phyloP scores from a whole-genome alignment of 345 rosid species.

The Xanthoceras sorbifolium region DNA sequence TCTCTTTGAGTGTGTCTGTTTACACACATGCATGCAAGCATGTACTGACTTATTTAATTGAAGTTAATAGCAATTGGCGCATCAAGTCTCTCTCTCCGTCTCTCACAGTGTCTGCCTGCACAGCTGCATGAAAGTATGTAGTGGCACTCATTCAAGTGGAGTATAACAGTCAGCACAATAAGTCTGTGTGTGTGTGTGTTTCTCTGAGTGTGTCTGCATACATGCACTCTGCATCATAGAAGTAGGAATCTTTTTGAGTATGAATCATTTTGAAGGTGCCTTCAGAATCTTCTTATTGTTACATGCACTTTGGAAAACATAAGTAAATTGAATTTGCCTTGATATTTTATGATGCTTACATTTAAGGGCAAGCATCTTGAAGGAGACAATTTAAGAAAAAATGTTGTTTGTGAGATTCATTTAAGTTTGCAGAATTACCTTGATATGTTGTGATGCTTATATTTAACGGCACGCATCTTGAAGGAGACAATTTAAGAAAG shows the following conservation, averaged over 20 bases:
- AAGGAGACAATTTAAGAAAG: background rate
- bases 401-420: background rate
- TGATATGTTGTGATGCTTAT: constrained; percentile 2
- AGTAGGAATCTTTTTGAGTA: background rate
- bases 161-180: background rate
- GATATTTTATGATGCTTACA: constrained; percentile 1
- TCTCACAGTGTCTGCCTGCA: background rate
- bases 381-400: too few relatives aligned
- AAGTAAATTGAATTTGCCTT: background rate
- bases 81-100: background rate
- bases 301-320: constrained; percentile 2
- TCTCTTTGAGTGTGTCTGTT: background rate
- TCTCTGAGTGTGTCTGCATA: background rate
- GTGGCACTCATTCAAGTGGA: background rate
- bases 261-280: background rate
- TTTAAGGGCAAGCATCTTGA: background rate
- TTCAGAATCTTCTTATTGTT: background rate
- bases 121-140: background rate
- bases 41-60: background rate
- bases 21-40: background rate
- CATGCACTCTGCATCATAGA: background rate
- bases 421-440: background rate
- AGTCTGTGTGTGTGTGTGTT: background rate
- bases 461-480: background rate
- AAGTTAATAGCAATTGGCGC: background rate